Evolutionary conservation across 768 basidiomycete genomes (phyloP).

Genomic region (Termitomyces sp.): DNA sequence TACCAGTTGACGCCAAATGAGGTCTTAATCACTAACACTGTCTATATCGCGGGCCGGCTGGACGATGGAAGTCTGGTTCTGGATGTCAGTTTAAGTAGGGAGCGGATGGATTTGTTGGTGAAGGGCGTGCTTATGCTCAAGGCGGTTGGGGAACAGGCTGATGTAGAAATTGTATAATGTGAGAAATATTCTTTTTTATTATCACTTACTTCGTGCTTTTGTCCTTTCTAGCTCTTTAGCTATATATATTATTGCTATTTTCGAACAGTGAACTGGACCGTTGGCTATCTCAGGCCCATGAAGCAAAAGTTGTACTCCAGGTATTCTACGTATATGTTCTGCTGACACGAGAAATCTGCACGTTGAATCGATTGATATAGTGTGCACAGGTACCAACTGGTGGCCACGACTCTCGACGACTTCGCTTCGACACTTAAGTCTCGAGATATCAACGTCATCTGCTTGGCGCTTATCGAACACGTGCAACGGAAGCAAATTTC

Average conservation of each 20-base stretch:
- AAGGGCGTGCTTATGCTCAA: conserved; percentile 18
- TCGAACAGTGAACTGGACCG: too few relatives aligned
- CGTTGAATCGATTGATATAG: too few relatives aligned
- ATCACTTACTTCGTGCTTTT: neutral
- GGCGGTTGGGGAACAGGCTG: neutral
- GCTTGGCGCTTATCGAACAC: neutral
- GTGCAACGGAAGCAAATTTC: conserved; percentile 1
- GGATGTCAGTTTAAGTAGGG: conserved; percentile 28
- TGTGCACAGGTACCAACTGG: neutral
- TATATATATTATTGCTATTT: neutral
- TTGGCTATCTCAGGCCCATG: neutral
- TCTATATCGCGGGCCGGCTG: conserved; percentile 33
- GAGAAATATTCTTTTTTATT: neutral
- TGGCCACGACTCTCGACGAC: neutral
- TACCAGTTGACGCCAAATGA: conserved; percentile 31
- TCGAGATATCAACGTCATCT: neutral
- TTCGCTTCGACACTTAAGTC: neutral
- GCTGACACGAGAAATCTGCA: neutral
- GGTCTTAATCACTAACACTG: conserved; percentile 27
- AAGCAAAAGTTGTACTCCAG: too few relatives aligned
- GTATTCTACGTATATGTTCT: too few relatives aligned
- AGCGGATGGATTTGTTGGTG: conserved; percentile 21
- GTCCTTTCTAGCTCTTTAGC: neutral
- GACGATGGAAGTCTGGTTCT: conserved; percentile 32
- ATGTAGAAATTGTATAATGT: neutral